phyloP scores from a whole-genome alignment of 371 early-diverging fungal species.

The Mucor mucedo region DNA sequence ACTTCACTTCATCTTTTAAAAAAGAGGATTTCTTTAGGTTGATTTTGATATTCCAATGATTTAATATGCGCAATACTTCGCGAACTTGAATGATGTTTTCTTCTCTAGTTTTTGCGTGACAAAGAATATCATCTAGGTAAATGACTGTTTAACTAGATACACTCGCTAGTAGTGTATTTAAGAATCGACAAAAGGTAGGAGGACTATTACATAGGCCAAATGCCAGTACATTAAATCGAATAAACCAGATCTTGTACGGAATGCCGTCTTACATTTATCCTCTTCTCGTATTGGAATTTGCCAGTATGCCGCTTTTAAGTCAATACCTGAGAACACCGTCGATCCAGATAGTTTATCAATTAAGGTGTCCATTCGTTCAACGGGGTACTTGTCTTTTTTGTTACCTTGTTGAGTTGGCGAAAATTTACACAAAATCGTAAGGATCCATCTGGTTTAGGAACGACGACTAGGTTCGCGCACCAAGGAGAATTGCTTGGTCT shows the following conservation, averaged over 20 bases:
- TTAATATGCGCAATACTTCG: conserved; percentile 36
- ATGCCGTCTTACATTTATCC: conserved; percentile 44
- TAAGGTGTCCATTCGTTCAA: conserved; percentile 40
- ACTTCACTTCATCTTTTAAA: conserved; percentile 31
- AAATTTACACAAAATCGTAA: conserved; percentile 47
- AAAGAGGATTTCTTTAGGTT: conserved; percentile 57
- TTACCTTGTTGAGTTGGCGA: conserved; percentile 39
- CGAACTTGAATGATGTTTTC: conserved; percentile 47
- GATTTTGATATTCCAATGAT: conserved; percentile 28
- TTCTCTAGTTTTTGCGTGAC: conserved; percentile 44
- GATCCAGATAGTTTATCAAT: conserved; percentile 28
- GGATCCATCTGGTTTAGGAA: neutral
- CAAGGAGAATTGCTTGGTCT: neutral
- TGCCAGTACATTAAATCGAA: conserved; percentile 30
- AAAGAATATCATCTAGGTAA: conserved; percentile 53
- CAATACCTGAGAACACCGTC: conserved; percentile 39
- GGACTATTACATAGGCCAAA: conserved; percentile 56
- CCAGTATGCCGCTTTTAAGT: conserved; percentile 46
- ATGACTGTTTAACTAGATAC: too few species aligned
- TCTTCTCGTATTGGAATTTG: conserved; percentile 37
- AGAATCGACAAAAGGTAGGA: conserved; percentile 42
- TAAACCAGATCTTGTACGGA: conserved; percentile 19
- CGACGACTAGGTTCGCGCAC: neutral
- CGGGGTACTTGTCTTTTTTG: conserved; percentile 34
- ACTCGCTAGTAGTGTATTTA: conserved; percentile 21